Conservation (phyloP, 768 basidiomycete species). For the Tephrocybe sp. region DNA sequence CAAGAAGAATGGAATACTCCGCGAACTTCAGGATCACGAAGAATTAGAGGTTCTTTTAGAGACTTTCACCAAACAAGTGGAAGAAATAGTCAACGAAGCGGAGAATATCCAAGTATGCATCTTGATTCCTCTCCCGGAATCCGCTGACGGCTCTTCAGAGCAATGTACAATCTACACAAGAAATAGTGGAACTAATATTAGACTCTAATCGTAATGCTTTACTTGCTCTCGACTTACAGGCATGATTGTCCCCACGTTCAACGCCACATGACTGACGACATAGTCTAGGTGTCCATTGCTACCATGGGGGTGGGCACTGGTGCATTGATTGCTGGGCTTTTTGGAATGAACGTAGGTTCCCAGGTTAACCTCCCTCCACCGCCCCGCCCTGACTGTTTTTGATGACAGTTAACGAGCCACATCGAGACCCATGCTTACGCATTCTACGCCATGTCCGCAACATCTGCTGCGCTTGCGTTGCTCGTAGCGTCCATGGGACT, state of each 20-base stretch:
- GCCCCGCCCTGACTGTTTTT: slow-evolving; percentile 7
- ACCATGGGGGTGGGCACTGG: slow-evolving; percentile 93
- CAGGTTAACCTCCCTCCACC: background rate
- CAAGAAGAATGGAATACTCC: slow-evolving; percentile 61
- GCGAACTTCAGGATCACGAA: slow-evolving; percentile 80
- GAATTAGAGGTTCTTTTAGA: slow-evolving; percentile 94
- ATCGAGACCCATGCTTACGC: slow-evolving; percentile 74
- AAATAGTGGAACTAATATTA: slow-evolving; percentile 94
- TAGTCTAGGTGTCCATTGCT: slow-evolving; percentile 77
- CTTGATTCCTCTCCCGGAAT: background rate
- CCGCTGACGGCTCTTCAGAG: slow-evolving; percentile 43
- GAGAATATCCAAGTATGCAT: slow-evolving; percentile 74
- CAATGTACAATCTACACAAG: slow-evolving; percentile 96
- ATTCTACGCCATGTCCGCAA: slow-evolving; percentile 64
- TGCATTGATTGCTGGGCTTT: slow-evolving; percentile 86
- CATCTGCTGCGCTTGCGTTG: slow-evolving; percentile 57
- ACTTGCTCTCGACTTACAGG: slow-evolving; percentile 89
- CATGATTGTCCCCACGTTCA: slow-evolving; percentile 23
- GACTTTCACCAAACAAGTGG: slow-evolving; percentile 93
- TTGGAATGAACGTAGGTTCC: slow-evolving; percentile 91
- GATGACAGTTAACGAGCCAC: slow-evolving; percentile 64
- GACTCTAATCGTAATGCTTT: slow-evolving; percentile 95
- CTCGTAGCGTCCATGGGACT: slow-evolving; percentile 67
- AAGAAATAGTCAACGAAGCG: slow-evolving; percentile 93
- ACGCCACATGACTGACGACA: slow-evolving; percentile 9